Evolutionary conservation across 108 stramenopile species (phyloP).

Genomic region (Chaetoceros tenuissimus): DNA sequence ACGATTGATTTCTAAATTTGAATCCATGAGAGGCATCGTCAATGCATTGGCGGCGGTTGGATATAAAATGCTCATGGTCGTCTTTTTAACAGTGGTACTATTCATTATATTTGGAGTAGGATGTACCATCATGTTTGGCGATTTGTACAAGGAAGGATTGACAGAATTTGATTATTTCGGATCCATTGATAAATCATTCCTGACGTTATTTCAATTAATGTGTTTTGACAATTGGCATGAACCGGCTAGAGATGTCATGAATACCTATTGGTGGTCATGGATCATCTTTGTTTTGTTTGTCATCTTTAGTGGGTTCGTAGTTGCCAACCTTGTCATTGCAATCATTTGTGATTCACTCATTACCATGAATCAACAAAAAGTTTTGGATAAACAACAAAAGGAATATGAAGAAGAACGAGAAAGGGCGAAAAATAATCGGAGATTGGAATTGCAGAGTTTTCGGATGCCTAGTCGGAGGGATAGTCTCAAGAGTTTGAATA

Average conservation of each 20-base stretch:
- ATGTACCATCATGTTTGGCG: conserved; percentile 52
- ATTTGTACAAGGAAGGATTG: conserved; percentile 18
- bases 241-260: conserved; percentile 31
- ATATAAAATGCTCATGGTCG: conserved; percentile 22
- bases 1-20: conserved; percentile 61
- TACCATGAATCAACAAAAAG: conserved; percentile 21
- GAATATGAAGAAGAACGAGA: too few relatives aligned
- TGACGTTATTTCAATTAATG: conserved; percentile 50
- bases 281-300: conserved; percentile 53
- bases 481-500: too few relatives aligned
- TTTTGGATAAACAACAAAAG: too few relatives aligned
- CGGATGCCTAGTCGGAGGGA: too few relatives aligned
- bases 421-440: too few relatives aligned
- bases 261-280: conserved; percentile 48
- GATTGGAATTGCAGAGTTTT: too few relatives aligned
- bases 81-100: conserved; percentile 12
- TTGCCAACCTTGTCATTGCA: conserved; percentile 73
- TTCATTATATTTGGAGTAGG: conserved; percentile 63
- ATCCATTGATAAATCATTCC: conserved; percentile 26
- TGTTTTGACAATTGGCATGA: conserved; percentile 49
- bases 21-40: conserved; percentile 36
- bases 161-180: conserved; percentile 47
- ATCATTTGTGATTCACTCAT: conserved; percentile 73
- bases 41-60: conserved; percentile 11
- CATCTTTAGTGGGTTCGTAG: conserved; percentile 62